These are phyloP conservation scores for Coemansia sp. DNA, from an alignment of 192 early-diverging fungal species.

Conservation along the genomic window DNA sequence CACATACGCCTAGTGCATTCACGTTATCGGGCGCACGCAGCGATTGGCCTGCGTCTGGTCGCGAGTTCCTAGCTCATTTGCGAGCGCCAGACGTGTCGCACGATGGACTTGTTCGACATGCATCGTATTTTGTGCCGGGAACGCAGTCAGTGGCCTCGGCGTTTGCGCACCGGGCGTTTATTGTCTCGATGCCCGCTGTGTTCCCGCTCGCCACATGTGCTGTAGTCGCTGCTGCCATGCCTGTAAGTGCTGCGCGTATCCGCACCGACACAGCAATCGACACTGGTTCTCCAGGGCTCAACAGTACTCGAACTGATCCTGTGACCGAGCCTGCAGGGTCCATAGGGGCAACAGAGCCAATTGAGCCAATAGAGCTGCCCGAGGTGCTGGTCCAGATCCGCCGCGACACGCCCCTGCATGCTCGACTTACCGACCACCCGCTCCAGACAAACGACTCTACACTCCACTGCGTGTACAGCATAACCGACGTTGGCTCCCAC, in stretches of 20 bases:
- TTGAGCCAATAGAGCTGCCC: slow-evolving; percentile 16
- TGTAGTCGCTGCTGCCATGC: slow-evolving; percentile 29
- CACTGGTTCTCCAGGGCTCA: too few relatives aligned
- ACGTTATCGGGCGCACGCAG: not conserved
- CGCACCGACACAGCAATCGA: slow-evolving; percentile 14
- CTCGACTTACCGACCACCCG: slow-evolving; percentile 29
- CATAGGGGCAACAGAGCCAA: too few relatives aligned
- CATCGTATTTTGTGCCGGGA: slow-evolving; percentile 29
- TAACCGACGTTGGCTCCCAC: not conserved
- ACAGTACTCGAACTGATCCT: too few relatives aligned
- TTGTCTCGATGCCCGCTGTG: slow-evolving; percentile 31
- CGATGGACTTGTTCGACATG: slow-evolving; percentile 15
- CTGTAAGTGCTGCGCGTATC: slow-evolving; percentile 16
- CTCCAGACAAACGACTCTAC: slow-evolving; percentile 30
- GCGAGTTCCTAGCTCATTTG: not conserved
- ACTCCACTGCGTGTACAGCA: slow-evolving; percentile 43
- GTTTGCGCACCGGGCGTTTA: slow-evolving; percentile 44
- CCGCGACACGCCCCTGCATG: slow-evolving; percentile 11
- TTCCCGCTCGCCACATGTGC: slow-evolving; percentile 28
- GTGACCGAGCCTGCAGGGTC: too few relatives aligned
- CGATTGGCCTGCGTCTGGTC: not conserved
- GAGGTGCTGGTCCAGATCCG: slow-evolving; percentile 22
- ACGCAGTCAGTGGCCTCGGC: slow-evolving; percentile 1
- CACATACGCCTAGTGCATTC: not conserved
- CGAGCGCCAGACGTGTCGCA: too few relatives aligned